Base-by-base conservation (phyloP, 768 basidiomycete species). In the Hygrophorus pudorinus region DNA sequence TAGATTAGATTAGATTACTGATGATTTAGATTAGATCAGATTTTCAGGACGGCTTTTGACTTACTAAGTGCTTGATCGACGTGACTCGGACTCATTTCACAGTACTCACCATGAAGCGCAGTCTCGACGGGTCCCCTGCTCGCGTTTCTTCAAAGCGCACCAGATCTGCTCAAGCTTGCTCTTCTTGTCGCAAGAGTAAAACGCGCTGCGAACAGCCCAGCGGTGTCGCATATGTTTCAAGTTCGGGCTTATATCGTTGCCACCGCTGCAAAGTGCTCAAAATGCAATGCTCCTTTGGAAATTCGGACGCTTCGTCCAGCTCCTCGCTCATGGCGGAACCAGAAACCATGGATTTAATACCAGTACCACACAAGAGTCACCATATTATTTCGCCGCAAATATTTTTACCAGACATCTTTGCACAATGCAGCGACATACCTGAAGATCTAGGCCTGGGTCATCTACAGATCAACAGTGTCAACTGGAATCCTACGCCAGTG, bases 261-360 rank as follows among this genome's bases (percentile, higher is more conserved):
- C 72, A 73, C 45, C 67, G 72, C 10, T 73, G 73, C 51, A 68
- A 70, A 51, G 70, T 73, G n/a, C 61, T 74, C 39, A 59, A 56
- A 42, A 57, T 70, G 17, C 44, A 65, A 17, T 73, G 72, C 49
- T 75, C 73, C 2, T 73, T 73, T 41, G 38, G 41, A 7, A 7
- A 24, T 24, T 24, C 7, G 24, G 24, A 20, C 28, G 29, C 35
- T 10, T 39, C 44, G 42, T 18, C 41, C 17, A 44, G 39, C n/a
- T 38, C 30, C 7, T 41, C 31, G 6, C 37, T 44, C 5, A 18
- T 30, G 44, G 28, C 36, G 30, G 41, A 13, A 17, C 42, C 6
- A 36, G 32, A 2, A 33, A 14, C 4, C 41, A 14, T 30, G 12
- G 36, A 38, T 17, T 36, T 32, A 12, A 14, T 36, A 21, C 41